A percentile compares a stretch with the other conserved stretches of the same genome.
Conservation (phyloP, 2,329 filamentous ascomycete genomes). For the Geoglossum cookeanum region DNA sequence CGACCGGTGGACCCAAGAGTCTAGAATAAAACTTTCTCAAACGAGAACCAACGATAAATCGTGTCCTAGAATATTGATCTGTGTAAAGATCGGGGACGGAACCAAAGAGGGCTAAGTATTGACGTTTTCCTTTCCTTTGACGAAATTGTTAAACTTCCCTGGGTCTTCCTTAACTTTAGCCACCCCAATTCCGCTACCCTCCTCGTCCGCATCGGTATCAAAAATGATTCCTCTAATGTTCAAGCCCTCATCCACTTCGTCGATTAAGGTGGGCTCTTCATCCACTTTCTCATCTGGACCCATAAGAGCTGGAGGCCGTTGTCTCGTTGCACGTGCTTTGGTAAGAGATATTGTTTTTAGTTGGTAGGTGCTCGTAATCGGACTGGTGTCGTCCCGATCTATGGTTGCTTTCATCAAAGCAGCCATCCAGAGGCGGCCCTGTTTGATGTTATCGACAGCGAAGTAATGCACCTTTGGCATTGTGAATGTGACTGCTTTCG, state of each 20-base stretch:
- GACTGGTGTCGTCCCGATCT: conserved; percentile 60
- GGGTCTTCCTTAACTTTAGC: not conserved
- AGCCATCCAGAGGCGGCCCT: conserved; percentile 93
- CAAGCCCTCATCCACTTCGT: conserved; percentile 17
- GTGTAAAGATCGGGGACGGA: not conserved
- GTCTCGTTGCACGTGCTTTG: conserved; percentile 73
- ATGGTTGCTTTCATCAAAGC: conserved; percentile 98
- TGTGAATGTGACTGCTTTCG: conserved; percentile 87
- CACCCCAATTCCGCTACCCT: not conserved
- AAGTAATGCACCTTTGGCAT: conserved; percentile 97
- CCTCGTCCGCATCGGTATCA: conserved; percentile 11
- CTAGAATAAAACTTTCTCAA: not conserved
- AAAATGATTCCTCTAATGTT: conserved; percentile 19
- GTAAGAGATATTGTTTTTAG: conserved; percentile 88
- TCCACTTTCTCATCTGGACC: conserved; percentile 24
- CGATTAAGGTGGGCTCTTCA: not conserved
- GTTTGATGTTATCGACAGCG: conserved; percentile 73
- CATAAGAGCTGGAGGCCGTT: conserved; percentile 79
- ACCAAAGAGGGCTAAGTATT: not conserved
- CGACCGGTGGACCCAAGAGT: not conserved
- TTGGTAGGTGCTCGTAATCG: conserved; percentile 81
- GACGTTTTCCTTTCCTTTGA: not conserved
- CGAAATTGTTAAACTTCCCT: not conserved
- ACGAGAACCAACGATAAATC: not conserved
- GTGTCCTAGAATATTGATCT: not conserved